Conservation (phyloP, 495 filamentous ascomycete genomes). For the Podospora fimiseda region DNA sequence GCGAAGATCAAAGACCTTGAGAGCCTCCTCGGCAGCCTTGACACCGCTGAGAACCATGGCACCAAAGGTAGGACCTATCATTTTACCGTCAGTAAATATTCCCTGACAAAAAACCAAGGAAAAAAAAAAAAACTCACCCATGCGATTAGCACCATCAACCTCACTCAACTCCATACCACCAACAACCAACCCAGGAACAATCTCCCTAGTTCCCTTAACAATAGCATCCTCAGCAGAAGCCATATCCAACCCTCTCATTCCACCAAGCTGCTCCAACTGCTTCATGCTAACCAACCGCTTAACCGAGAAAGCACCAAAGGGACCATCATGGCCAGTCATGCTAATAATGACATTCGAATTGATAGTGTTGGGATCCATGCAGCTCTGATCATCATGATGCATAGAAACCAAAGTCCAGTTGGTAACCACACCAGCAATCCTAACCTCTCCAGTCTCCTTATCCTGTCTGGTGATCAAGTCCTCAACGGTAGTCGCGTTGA, state of each 20-base stretch:
- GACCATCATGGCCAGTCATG: conserved; percentile 82
- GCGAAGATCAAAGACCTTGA: conserved; percentile 69
- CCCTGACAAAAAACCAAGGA: background rate
- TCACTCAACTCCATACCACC: conserved; percentile 91
- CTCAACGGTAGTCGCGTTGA: conserved; percentile 88
- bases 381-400: conserved; percentile 79
- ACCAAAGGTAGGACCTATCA: conserved; percentile 52
- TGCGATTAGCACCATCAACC: conserved; percentile 82
- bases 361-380: conserved; percentile 96
- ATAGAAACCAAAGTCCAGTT: conserved; percentile 91
- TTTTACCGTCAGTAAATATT: conserved; percentile 1
- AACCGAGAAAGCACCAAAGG: conserved; percentile 82
- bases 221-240: conserved; percentile 83
- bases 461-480: conserved; percentile 73
- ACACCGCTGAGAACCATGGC: conserved; percentile 81
- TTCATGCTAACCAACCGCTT: conserved; percentile 82
- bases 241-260: conserved; percentile 91
- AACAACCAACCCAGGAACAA: conserved; percentile 80
- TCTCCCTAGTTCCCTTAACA: conserved; percentile 80
- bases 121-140: conserved; percentile 43
- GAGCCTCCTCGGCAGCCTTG: conserved; percentile 79
- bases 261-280: conserved; percentile 71
- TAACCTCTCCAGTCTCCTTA: conserved; percentile 41
- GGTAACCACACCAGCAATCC: conserved; percentile 81
- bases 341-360: conserved; percentile 80